Evolutionary conservation across 768 basidiomycete species (phyloP).

Genomic region (Daedalea quercina): DNA sequence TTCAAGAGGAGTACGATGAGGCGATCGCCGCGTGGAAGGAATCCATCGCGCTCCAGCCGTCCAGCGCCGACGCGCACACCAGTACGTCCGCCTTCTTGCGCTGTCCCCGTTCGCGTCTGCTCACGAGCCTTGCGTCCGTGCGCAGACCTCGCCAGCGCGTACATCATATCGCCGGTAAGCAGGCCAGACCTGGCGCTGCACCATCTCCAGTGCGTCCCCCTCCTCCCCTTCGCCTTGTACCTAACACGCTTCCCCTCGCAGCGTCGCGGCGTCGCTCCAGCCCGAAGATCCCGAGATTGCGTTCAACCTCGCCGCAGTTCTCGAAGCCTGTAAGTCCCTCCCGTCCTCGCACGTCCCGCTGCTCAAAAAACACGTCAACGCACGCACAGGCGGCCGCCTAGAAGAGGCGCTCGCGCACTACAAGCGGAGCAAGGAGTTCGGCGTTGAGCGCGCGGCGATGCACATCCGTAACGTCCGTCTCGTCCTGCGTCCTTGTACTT

Average conservation of each 20-base stretch:
- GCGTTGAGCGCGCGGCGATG: conserved; percentile 75
- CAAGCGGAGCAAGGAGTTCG: conserved; percentile 68
- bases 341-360: background rate
- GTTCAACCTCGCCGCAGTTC: conserved; percentile 85
- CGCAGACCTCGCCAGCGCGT: conserved; percentile 82
- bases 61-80: conserved; percentile 82
- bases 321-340: conserved; percentile 69
- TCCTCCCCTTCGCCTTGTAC: conserved; percentile 18
- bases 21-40: conserved; percentile 86
- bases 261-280: conserved; percentile 74
- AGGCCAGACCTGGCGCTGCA: conserved; percentile 83
- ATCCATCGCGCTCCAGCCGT: conserved; percentile 72
- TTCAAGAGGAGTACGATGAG: conserved; percentile 77
- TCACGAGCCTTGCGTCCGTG: background rate
- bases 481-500: conserved; percentile 1
- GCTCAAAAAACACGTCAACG: background rate
- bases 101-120: conserved; percentile 6
- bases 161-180: conserved; percentile 73
- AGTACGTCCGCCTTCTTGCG: conserved; percentile 40
- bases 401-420: conserved; percentile 80
- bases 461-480: conserved; percentile 74
- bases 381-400: conserved; percentile 56
- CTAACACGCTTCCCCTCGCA: conserved; percentile 27
- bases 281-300: conserved; percentile 90
- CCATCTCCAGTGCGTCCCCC: conserved; percentile 60